These are phyloP conservation scores for Crepidotus variabilis DNA, from an alignment of 768 basidiomycete genomes.

Conservation along the genomic window DNA sequence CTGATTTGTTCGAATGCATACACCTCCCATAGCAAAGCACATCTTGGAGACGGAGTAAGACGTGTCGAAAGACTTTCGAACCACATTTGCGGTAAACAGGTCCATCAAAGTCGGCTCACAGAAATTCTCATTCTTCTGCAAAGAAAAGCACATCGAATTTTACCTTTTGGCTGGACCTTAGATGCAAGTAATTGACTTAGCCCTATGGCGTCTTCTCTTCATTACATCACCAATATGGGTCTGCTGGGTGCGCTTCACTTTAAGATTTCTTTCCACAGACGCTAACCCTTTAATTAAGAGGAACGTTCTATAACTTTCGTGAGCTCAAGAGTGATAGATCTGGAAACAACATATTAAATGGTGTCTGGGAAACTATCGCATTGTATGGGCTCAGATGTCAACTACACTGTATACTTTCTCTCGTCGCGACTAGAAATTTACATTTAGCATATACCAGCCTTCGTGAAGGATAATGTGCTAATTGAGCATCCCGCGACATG, in stretches of 20 bases:
- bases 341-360: constrained; percentile 30
- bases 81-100: constrained; percentile 16
- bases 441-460: not conserved
- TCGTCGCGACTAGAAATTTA: not conserved
- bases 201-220: constrained; percentile 24
- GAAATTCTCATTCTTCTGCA: not conserved
- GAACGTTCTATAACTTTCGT: constrained; percentile 32
- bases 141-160: constrained; percentile 12
- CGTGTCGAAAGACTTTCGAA: not conserved
- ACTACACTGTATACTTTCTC: not conserved
- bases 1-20: constrained; percentile 2
- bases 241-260: constrained; percentile 12
- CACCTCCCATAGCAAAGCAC: not conserved
- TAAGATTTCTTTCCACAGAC: not conserved
- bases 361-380: constrained; percentile 23
- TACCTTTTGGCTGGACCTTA: constrained; percentile 27
- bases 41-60: constrained; percentile 18
- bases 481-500: not conserved
- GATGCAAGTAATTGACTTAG: constrained; percentile 26
- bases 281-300: constrained; percentile 16
- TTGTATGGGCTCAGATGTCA: constrained; percentile 13
- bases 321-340: constrained; percentile 30
- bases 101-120: not conserved
- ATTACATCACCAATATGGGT: constrained; percentile 22
- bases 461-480: not conserved